A percentile compares a stretch with the other conserved stretches of the same genome.
These are phyloP conservation scores for Backusella psychrophila DNA, from an alignment of 192 early-diverging fungal genomes.

Conservation along the genomic window DNA sequence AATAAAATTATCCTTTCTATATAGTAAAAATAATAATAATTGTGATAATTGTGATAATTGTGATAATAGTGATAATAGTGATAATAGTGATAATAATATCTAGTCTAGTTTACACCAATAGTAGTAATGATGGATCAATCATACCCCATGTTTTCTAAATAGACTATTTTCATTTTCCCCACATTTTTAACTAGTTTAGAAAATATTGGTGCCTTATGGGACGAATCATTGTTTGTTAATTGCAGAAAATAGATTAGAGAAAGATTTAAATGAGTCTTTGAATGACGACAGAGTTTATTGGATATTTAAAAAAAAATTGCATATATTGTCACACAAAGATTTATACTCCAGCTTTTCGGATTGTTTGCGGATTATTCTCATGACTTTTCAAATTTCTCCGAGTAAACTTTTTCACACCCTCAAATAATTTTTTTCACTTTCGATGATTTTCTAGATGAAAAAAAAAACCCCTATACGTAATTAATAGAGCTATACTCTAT, in stretches of 20 bases:
- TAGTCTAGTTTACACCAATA: background rate
- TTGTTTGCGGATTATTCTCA: background rate
- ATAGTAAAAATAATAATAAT: background rate
- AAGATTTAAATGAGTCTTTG: background rate
- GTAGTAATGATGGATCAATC: background rate
- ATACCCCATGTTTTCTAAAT: background rate
- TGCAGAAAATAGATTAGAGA: background rate
- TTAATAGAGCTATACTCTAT: background rate
- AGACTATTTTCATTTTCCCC: background rate
- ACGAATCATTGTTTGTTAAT: background rate
- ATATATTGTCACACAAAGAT: background rate
- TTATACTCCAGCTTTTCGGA: background rate
- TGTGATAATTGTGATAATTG: background rate
- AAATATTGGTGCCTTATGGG: background rate
- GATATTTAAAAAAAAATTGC: background rate
- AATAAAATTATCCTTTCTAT: background rate
- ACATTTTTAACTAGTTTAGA: background rate
- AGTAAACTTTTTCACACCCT: background rate
- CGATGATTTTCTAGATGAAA: background rate
- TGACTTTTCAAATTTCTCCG: background rate
- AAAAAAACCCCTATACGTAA: background rate
- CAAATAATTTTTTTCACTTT: background rate
- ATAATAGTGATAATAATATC: background rate
- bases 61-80: background rate
- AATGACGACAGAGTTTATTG: background rate